Base-by-base conservation (phyloP, 768 basidiomycete genomes). In the Rhizopogon vinicolor region DNA sequence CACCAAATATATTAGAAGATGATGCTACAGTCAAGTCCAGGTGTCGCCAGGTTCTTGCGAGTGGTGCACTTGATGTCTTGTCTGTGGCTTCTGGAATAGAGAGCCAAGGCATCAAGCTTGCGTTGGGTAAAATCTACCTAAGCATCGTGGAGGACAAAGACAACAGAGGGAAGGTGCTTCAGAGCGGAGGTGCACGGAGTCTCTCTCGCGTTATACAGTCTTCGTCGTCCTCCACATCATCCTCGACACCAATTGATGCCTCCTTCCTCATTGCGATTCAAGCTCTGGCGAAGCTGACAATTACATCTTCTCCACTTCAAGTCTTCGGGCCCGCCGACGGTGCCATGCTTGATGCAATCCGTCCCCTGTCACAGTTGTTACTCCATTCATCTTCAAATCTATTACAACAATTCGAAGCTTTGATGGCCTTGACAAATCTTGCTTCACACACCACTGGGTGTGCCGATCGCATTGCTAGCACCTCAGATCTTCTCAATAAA, bases 341-440 rank as follows among this genome's bases (percentile, higher is more conserved):
- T 6, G 85, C 83, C 2, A 77, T 89, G 33, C 83, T 87, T 63
- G 92, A 98, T 65, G 85, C 85, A n/a, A 84, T 97, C 54, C 80
- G 86, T 2, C 94, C 94, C 0, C 76, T 98, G 49, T 81, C 88
- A 8, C 65, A 84, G 29, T 74, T 97, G 53, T 76, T 98, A 37
- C 80, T 83, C 41, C 84, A 89, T 64, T 72, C 83, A 1, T 78
- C 82, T 0, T 81, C 91, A 8, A 85, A 73, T 44, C 79, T 89
- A 35, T 74, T 98, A 6, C 93, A 97, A 65, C 81, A 81, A 41
- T 99, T 99, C 63, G 97, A 99, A 69, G 85, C 86, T 3, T 76
- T 95, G 62, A 98, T 98, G 96, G 95, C 93, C 1, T 77, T 99
- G 51, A 99, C 97, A 7, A 99, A 99, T 67, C 73, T 98, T 42